These are phyloP conservation scores for Pythium scleroteichum DNA, from an alignment of 352 stramenopile species.

Conservation along the genomic window DNA sequence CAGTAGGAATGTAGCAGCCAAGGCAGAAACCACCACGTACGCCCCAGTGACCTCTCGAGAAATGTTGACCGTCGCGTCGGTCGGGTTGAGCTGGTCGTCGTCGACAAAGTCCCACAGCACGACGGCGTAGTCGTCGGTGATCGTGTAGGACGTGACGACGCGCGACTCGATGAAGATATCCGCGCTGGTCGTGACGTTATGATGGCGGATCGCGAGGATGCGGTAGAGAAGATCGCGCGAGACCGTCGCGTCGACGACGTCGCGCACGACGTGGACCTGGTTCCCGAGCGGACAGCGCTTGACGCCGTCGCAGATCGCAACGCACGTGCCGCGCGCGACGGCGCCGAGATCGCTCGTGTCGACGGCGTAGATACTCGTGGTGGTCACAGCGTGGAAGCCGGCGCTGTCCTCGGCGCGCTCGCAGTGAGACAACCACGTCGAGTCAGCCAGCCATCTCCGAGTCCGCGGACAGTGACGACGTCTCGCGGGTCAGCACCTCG, in stretches of 20 bases:
- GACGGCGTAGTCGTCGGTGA: conserved; percentile 32
- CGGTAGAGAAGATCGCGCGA: conserved; percentile 29
- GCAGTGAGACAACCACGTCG: too few species aligned
- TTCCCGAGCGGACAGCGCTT: conserved; percentile 30
- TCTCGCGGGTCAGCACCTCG: too few species aligned
- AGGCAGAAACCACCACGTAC: conserved; percentile 24
- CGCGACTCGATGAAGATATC: conserved; percentile 22
- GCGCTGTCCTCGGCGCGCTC: too few species aligned
- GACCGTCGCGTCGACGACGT: conserved; percentile 8
- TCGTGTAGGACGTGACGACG: conserved; percentile 32
- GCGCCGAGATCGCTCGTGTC: conserved; percentile 30
- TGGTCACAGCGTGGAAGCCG: too few species aligned
- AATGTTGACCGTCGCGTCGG: conserved; percentile 29
- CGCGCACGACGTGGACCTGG: conserved; percentile 12
- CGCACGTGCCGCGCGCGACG: conserved; percentile 25
- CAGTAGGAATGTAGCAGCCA: too few species aligned
- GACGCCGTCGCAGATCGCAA: conserved; percentile 27
- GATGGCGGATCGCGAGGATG: conserved; percentile 25
- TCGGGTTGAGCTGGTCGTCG: conserved; percentile 34
- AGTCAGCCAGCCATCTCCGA: too few species aligned
- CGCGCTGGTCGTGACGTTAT: conserved; percentile 15
- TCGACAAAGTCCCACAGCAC: conserved; percentile 45
- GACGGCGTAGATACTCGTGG: conserved; percentile 35
- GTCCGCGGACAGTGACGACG: too few species aligned
- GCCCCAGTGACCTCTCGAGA: conserved; percentile 37